Percentiles rank a stretch among this genome's conserved stretches.
Conservation (phyloP, 2,329 filamentous ascomycete species). For the Arthrobotrys conoides region DNA sequence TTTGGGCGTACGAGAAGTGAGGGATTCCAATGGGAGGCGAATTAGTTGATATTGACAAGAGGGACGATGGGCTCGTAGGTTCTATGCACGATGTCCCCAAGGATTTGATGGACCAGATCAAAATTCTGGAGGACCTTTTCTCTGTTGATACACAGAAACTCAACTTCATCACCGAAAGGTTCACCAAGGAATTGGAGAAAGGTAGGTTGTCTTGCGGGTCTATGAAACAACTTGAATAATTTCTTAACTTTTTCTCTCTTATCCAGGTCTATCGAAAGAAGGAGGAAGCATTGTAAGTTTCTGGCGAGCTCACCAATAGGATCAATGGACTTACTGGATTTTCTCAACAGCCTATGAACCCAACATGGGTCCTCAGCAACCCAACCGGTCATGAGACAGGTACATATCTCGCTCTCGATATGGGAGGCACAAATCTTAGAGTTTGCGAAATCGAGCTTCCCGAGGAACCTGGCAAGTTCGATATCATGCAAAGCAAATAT, state of each 20-base stretch:
- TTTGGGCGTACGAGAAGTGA: constrained; percentile 6
- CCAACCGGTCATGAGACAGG: constrained; percentile 89
- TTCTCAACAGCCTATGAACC: constrained; percentile 86
- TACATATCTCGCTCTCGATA: constrained; percentile 89
- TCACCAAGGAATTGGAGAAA: constrained; percentile 87
- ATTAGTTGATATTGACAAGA: constrained; percentile 14
- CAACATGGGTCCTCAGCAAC: constrained; percentile 93
- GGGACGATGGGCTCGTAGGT: constrained; percentile 71
- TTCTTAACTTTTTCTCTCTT: constrained; percentile 22
- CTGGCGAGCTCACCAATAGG: constrained; percentile 62
- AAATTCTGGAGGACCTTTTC: constrained; percentile 85
- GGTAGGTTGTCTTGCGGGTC: constrained; percentile 71
- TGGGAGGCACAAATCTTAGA: constrained; percentile 95
- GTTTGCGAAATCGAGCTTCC: constrained; percentile 94
- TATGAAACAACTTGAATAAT: background rate
- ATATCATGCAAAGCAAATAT: constrained; percentile 97
- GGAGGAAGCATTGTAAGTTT: constrained; percentile 88
- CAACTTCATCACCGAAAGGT: constrained; percentile 91
- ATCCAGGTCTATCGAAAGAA: constrained; percentile 81
- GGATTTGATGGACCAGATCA: constrained; percentile 75
- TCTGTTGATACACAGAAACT: constrained; percentile 82
- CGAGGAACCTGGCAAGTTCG: constrained; percentile 88
- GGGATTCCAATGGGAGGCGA: constrained; percentile 5
- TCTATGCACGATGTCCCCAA: constrained; percentile 89
- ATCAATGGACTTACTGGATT: constrained; percentile 1